Evolutionary conservation across 176 grass and related monocot species (phyloP), one percentile per base, ranked within the genome.

Genomic region (Aegilops longissima): DNA sequence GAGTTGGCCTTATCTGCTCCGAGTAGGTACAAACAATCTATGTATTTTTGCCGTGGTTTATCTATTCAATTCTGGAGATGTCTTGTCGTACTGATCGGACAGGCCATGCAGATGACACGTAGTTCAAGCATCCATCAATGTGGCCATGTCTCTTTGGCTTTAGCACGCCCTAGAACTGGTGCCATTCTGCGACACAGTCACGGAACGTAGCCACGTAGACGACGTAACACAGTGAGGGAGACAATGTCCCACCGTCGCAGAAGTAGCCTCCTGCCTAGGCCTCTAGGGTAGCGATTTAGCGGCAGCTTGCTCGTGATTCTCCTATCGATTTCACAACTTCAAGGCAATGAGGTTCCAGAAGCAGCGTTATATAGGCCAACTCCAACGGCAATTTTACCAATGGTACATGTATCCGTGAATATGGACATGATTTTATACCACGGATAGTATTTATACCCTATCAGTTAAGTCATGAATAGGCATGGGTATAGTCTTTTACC

Each of bases 131-230:
- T 23, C 36, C 66, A 72, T 86, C 38, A 80, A 18, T 38, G 66
- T 86, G 65, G 39, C 66, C 29, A 61, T 69, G 45, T 81, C 61
- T 42, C 39, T 64, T 81, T 66, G 79, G 62, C 66, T 24, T 24
- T 6, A 21, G 38, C 16, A 9, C 29, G 23, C 23, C 35, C 61
- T 80, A 66, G 79, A 27, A 23, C 59, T 42, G 13, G 20, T 18
- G 9, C 16, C 61, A 4, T 4, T 80, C 61, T 81, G 79, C 79
- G 29, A 65, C 40, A 10, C 61, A 80, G 49, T 49, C 73, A 45
- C 18, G 29, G 27, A 45, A 45, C 11, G 44, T 45, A 12, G 5
- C 29, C 63, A 73, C 70, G 70, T 38, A 70, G 23, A 74, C 21
- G 70, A 21, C 21, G 36, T 38, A 66, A 5, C 17, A 31, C 16